These are phyloP conservation scores for Hymenoscyphus albidus DNA, from an alignment of 2,329 filamentous ascomycete species.

Conservation along the genomic window DNA sequence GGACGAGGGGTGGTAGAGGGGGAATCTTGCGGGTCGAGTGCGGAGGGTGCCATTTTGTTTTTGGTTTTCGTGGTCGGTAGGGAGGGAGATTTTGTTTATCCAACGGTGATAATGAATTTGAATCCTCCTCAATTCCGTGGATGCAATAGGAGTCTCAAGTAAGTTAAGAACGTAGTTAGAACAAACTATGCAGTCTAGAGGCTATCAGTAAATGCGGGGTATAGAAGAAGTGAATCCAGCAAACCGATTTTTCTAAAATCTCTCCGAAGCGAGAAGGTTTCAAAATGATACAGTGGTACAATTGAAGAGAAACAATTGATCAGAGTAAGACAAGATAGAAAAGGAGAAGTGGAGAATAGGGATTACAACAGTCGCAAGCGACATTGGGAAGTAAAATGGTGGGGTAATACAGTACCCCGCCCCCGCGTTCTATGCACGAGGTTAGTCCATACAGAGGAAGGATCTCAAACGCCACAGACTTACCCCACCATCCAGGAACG, in stretches of 20 bases:
- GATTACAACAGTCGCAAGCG: slow-evolving; percentile 13
- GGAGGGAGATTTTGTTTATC: background rate
- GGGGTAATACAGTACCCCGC: background rate
- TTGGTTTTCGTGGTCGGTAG: background rate
- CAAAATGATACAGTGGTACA: background rate
- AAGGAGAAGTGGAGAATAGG: background rate
- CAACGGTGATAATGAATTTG: background rate
- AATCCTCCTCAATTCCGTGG: background rate
- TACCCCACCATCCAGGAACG: slow-evolving; percentile 24
- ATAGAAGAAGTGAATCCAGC: slow-evolving; percentile 3
- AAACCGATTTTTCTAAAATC: background rate
- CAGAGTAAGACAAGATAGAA: slow-evolving; percentile 6
- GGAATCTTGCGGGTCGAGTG: slow-evolving; percentile 11
- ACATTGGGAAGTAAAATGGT: slow-evolving; percentile 6
- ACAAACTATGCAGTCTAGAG: background rate
- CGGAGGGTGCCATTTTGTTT: slow-evolving; percentile 28
- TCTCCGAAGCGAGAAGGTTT: background rate
- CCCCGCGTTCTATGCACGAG: slow-evolving; percentile 17
- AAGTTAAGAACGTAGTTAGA: too few species aligned
- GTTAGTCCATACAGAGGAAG: slow-evolving; percentile 7
- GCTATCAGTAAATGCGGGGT: slow-evolving; percentile 3
- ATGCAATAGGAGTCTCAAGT: too few species aligned
- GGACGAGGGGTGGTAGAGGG: slow-evolving; percentile 14
- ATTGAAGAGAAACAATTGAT: background rate
- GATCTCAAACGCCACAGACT: background rate